These are phyloP conservation scores for Mediolabrus comicus DNA, from an alignment of 108 stramenopile species.

Conservation along the genomic window DNA sequence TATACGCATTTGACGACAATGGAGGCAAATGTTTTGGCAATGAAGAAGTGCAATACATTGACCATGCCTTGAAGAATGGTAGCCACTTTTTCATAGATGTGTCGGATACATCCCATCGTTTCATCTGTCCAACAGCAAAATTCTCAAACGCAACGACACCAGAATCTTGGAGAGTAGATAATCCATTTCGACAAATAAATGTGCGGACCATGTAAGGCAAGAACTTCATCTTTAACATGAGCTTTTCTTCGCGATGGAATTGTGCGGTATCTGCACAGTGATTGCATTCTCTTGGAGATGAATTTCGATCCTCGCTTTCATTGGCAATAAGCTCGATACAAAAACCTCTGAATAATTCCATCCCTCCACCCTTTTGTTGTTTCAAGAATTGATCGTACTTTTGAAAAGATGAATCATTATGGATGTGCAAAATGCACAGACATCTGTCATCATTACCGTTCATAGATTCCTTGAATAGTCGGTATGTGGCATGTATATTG, in stretches of 20 bases:
- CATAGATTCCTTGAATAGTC: slow-evolving; percentile 37
- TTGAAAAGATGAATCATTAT: slow-evolving; percentile 64
- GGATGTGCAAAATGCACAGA: slow-evolving; percentile 67
- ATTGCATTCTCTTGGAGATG: not conserved
- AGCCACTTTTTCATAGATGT: slow-evolving; percentile 54
- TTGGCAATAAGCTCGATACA: slow-evolving; percentile 57
- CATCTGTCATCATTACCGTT: slow-evolving; percentile 15
- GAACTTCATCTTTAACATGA: slow-evolving; percentile 90
- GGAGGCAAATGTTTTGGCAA: slow-evolving; percentile 47
- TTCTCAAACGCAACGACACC: slow-evolving; percentile 51
- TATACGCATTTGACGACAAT: slow-evolving; percentile 39
- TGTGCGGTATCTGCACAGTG: not conserved
- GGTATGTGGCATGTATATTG: slow-evolving; percentile 52
- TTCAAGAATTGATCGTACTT: slow-evolving; percentile 40
- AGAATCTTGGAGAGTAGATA: slow-evolving; percentile 44
- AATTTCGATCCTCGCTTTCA: not conserved
- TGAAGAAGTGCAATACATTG: slow-evolving; percentile 39
- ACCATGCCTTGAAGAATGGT: slow-evolving; percentile 71
- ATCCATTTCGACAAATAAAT: slow-evolving; percentile 78
- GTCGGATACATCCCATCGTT: slow-evolving; percentile 68
- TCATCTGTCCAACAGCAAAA: slow-evolving; percentile 45
- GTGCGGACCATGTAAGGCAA: slow-evolving; percentile 88
- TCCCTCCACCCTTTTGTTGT: slow-evolving; percentile 20
- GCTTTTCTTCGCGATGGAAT: slow-evolving; percentile 16
- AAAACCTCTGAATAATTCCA: slow-evolving; percentile 85